These are phyloP conservation scores for Warburgia ugandensis DNA, from an alignment of 164 flowering plant genomes.

Conservation along the genomic window DNA sequence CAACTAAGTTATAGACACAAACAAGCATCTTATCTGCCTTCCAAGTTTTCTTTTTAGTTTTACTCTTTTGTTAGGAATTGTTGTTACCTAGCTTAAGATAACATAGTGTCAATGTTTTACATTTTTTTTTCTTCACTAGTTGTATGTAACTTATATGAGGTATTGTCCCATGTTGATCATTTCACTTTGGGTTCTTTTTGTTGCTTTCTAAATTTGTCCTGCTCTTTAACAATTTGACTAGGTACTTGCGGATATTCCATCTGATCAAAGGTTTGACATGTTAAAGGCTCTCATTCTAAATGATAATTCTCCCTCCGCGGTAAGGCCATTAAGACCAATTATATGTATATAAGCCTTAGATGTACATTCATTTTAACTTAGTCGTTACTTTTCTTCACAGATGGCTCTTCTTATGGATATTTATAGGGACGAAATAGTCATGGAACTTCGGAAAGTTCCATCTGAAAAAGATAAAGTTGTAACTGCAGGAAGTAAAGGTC, in stretches of 20 bases:
- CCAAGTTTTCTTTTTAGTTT: not conserved
- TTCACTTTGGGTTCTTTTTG: too few relatives aligned
- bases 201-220: not conserved
- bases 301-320: conserved; percentile 68
- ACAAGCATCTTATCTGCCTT: too few relatives aligned
- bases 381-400: conserved; percentile 30
- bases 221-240: conserved; percentile 16
- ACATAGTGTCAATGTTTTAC: too few relatives aligned
- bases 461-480: conserved; percentile 6
- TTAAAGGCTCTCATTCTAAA: conserved; percentile 51
- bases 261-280: conserved; percentile 51
- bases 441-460: conserved; percentile 22
- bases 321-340: conserved; percentile 21
- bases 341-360: not conserved
- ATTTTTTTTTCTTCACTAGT: not conserved
- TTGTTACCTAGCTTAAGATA: too few relatives aligned
- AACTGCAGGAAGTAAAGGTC: conserved; percentile 13
- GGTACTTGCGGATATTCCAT: conserved; percentile 75
- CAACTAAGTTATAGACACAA: too few relatives aligned
- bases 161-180: not conserved
- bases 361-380: conserved; percentile 7
- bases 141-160: not conserved
- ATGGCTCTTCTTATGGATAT: conserved; percentile 64
- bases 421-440: conserved; percentile 43
- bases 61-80: not conserved